Conservation (phyloP, 2,329 filamentous ascomycete genomes). For the Neofusicoccum sp. region DNA sequence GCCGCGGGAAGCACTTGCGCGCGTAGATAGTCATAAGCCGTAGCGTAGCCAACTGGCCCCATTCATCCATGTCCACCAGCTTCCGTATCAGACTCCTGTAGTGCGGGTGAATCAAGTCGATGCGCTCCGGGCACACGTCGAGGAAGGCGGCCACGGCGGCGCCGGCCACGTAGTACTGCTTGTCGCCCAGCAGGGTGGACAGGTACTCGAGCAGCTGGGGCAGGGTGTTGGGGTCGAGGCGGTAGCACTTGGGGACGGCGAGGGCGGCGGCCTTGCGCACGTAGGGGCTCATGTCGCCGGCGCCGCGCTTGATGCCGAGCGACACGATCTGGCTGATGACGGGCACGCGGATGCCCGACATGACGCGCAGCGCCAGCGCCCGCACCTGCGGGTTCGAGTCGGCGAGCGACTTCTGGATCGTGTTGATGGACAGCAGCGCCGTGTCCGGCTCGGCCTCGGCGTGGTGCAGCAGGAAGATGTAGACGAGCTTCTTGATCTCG, state of each 20-base stretch:
- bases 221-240: conserved; percentile 79
- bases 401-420: conserved; percentile 95
- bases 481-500: conserved; percentile 96
- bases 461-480: conserved; percentile 96
- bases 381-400: conserved; percentile 88
- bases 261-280: conserved; percentile 91
- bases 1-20: conserved; percentile 79
- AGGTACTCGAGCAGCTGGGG: conserved; percentile 85
- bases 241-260: conserved; percentile 93
- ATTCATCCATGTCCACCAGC: conserved; percentile 98
- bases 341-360: conserved; percentile 95
- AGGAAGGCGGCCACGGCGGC: conserved; percentile 87
- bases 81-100: conserved; percentile 84
- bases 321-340: conserved; percentile 98
- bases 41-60: conserved; percentile 85
- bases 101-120: conserved; percentile 87
- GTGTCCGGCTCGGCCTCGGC: conserved; percentile 95
- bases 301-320: conserved; percentile 90
- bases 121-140: conserved; percentile 81
- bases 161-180: conserved; percentile 94
- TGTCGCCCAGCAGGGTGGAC: conserved; percentile 75
- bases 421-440: conserved; percentile 94
- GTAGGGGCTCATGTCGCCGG: conserved; percentile 88
- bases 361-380: conserved; percentile 88
- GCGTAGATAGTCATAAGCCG: conserved; percentile 81